Evolutionary conservation across 179 eudicot species (phyloP).

Genomic region (Beta lomatogona): DNA sequence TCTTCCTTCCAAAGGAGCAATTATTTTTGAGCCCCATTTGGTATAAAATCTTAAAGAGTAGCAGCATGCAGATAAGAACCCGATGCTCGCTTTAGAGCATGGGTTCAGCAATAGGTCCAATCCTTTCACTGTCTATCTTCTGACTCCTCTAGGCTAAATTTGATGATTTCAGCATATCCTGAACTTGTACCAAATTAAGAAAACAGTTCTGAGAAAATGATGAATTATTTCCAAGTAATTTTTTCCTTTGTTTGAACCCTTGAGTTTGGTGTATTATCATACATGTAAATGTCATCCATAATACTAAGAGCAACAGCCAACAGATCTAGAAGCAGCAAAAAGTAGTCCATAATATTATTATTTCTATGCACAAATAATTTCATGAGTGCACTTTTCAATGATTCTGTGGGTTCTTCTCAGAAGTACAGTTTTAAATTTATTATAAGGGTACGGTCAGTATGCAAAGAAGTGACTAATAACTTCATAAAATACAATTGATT

Average conservation of each 20-base stretch:
- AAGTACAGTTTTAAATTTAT: not conserved
- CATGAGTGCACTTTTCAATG: conserved; percentile 14
- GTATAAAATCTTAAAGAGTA: conserved; percentile 32
- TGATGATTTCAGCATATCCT: conserved; percentile 16
- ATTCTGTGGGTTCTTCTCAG: conserved; percentile 25
- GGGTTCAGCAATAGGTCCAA: conserved; percentile 22
- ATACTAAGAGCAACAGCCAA: not conserved
- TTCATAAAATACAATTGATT: not conserved
- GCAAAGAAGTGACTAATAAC: not conserved
- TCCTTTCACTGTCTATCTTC: conserved; percentile 9
- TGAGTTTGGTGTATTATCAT: not conserved
- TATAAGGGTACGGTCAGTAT: not conserved
- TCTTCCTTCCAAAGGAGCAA: conserved; percentile 27
- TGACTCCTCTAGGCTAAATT: not conserved
- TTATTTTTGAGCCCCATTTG: conserved; percentile 30
- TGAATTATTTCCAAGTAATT: not conserved
- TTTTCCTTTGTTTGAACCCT: not conserved
- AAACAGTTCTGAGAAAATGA: not conserved
- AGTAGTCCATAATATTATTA: not conserved
- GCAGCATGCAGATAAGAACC: conserved; percentile 49
- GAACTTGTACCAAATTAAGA: not conserved
- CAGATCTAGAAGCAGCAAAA: not conserved
- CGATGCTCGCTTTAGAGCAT: conserved; percentile 47
- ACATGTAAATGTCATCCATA: not conserved
- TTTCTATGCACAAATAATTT: not conserved